Conservation (phyloP, 495 filamentous ascomycete species). For the Neurospora sp. region DNA sequence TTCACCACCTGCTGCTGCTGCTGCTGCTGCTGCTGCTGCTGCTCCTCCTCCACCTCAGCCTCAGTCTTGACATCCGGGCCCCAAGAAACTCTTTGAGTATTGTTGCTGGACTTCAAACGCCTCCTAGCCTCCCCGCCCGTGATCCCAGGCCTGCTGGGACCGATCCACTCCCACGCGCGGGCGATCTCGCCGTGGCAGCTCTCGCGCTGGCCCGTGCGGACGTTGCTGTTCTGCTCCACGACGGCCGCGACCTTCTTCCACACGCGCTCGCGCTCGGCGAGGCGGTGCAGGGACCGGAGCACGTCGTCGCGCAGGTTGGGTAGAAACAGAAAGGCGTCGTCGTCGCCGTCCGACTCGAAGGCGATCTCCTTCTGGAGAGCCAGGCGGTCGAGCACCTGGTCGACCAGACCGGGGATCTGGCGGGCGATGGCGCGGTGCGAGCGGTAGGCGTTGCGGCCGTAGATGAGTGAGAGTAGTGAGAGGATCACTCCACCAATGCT, state of each 20-base stretch:
- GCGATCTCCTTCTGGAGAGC: constrained; percentile 70
- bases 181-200: constrained; percentile 74
- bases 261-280: constrained; percentile 59
- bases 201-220: constrained; percentile 76
- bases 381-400: constrained; percentile 70
- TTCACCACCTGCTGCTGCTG: neutral
- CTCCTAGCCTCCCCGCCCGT: constrained; percentile 24
- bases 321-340: constrained; percentile 70
- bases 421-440: constrained; percentile 52
- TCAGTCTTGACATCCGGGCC: constrained; percentile 22
- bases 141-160: constrained; percentile 39
- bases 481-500: constrained; percentile 65
- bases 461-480: constrained; percentile 36
- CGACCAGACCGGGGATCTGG: constrained; percentile 68
- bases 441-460: constrained; percentile 45
- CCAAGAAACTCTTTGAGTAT: constrained; percentile 31
- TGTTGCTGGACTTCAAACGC: constrained; percentile 35
- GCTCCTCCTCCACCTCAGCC: constrained; percentile 1
- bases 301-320: constrained; percentile 89
- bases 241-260: constrained; percentile 74
- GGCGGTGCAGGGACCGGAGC: constrained; percentile 67
- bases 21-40: neutral
- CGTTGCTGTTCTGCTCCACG: constrained; percentile 89
- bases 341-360: constrained; percentile 46
- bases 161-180: constrained; percentile 95